Evolutionary conservation across 768 basidiomycete genomes (phyloP).

Genomic region (Termitomyces sp.): DNA sequence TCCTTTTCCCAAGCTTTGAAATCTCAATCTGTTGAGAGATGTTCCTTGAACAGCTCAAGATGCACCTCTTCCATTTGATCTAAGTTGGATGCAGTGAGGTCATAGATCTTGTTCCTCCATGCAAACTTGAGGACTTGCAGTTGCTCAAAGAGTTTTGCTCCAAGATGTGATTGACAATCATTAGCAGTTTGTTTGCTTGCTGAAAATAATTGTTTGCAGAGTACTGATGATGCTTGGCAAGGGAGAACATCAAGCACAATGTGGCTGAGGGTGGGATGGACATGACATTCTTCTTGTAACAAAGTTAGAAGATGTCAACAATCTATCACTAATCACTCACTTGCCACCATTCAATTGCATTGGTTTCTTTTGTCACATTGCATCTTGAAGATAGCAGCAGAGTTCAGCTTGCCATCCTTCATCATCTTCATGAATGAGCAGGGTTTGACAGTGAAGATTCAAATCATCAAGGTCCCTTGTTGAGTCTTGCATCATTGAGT

Average conservation of each 20-base stretch:
- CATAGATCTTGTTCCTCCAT: constrained; percentile 1
- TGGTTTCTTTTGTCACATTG: constrained; percentile 13
- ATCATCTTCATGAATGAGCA: neutral
- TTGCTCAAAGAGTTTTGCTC: constrained; percentile 1
- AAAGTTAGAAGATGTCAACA: no score
- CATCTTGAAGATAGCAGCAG: constrained; percentile 10
- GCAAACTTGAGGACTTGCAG: constrained; percentile 12
- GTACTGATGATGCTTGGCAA: constrained; percentile 18
- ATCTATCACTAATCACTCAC: neutral
- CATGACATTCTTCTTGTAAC: neutral
- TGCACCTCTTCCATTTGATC: constrained; percentile 1
- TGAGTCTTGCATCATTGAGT: neutral
- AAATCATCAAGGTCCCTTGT: neutral
- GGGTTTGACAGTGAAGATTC: constrained; percentile 2
- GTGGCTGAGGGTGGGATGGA: constrained; percentile 14
- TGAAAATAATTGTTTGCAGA: constrained; percentile 16
- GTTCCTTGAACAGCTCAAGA: neutral
- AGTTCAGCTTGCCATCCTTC: constrained; percentile 11
- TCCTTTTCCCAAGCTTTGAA: neutral
- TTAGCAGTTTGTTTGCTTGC: constrained; percentile 2
- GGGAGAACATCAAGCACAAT: constrained; percentile 17
- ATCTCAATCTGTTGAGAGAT: neutral
- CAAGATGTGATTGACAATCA: neutral
- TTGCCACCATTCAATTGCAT: constrained; percentile 17
- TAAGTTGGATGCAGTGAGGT: constrained; percentile 46